These are phyloP conservation scores for Tetrapisispora fleetii DNA, from an alignment of 805 yeast genomes.

Conservation along the genomic window DNA sequence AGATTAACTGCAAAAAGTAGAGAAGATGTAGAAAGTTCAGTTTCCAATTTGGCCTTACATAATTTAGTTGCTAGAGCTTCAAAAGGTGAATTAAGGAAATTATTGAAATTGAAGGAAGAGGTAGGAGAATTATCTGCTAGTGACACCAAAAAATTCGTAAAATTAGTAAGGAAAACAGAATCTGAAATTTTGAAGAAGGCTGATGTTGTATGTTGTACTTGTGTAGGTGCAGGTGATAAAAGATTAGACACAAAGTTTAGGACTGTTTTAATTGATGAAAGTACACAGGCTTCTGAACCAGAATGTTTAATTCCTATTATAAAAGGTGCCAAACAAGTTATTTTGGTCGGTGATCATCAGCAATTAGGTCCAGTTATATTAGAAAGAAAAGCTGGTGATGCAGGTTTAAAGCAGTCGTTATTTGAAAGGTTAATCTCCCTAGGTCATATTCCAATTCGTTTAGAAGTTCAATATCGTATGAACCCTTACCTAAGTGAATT, in stretches of 20 bases:
- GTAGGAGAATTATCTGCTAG: constrained; percentile 54
- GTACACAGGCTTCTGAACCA: constrained; percentile 91
- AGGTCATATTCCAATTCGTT: constrained; percentile 75
- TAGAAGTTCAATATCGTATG: constrained; percentile 94
- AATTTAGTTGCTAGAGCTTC: constrained; percentile 40
- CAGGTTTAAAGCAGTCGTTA: constrained; percentile 77
- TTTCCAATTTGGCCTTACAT: constrained; percentile 49
- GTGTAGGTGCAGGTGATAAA: constrained; percentile 83
- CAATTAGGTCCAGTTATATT: constrained; percentile 89
- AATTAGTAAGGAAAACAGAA: constrained; percentile 41
- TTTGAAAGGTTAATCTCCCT: constrained; percentile 77
- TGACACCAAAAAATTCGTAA: constrained; percentile 40
- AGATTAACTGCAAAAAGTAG: constrained; percentile 67
- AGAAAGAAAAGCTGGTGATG: constrained; percentile 71
- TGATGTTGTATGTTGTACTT: constrained; percentile 81
- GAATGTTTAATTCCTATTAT: constrained; percentile 83
- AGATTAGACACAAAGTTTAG: constrained; percentile 55
- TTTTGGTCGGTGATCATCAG: constrained; percentile 91
- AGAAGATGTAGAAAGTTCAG: constrained; percentile 68
- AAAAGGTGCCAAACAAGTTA: constrained; percentile 80
- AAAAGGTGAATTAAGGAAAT: constrained; percentile 47
- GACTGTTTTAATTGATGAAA: constrained; percentile 82
- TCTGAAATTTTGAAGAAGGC: constrained; percentile 40
- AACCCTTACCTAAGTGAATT: constrained; percentile 81
- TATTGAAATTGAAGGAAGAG: constrained; percentile 49